Percentiles rank a stretch among this genome's conserved stretches.
Conservation (phyloP, 2,329 filamentous ascomycete genomes). For the Pseudogymnoascus pannorum region DNA sequence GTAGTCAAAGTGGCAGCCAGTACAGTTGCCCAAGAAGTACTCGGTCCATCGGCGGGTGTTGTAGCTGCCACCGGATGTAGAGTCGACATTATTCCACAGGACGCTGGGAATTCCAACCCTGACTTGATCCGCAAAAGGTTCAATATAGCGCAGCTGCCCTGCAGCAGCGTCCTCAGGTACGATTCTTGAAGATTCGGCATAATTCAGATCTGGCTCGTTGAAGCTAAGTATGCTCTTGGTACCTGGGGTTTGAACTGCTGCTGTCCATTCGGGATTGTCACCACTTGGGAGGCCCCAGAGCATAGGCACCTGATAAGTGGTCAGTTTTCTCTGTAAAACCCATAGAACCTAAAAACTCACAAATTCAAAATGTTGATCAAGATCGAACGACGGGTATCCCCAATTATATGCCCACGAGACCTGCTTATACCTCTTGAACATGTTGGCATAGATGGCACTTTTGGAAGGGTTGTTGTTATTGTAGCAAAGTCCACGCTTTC, state of each 20-base stretch:
- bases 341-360: slow-evolving; percentile 10
- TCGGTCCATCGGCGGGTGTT: slow-evolving; percentile 35
- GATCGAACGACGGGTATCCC: slow-evolving; percentile 39
- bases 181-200: slow-evolving; percentile 43
- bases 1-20: slow-evolving; percentile 36
- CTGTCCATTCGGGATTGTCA: slow-evolving; percentile 40
- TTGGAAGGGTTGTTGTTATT: slow-evolving; percentile 40
- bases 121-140: slow-evolving; percentile 34
- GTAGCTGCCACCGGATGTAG: slow-evolving; percentile 25
- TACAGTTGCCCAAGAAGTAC: slow-evolving; percentile 35
- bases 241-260: slow-evolving; percentile 47
- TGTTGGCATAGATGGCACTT: slow-evolving; percentile 21
- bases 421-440: slow-evolving; percentile 38
- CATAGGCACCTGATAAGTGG: slow-evolving; percentile 51
- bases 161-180: slow-evolving; percentile 29
- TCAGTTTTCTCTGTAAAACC: not conserved
- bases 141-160: slow-evolving; percentile 34
- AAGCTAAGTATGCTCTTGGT: slow-evolving; percentile 53
- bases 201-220: slow-evolving; percentile 60
- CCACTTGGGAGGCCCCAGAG: slow-evolving; percentile 46
- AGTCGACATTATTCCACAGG: slow-evolving; percentile 25
- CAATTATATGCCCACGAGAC: slow-evolving; percentile 63
- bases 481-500: slow-evolving; percentile 61
- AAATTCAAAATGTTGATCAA: slow-evolving; percentile 36
- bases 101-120: slow-evolving; percentile 38